phyloP scores from a whole-genome alignment of 768 basidiomycete species.

The Leccinellum luteum region DNA sequence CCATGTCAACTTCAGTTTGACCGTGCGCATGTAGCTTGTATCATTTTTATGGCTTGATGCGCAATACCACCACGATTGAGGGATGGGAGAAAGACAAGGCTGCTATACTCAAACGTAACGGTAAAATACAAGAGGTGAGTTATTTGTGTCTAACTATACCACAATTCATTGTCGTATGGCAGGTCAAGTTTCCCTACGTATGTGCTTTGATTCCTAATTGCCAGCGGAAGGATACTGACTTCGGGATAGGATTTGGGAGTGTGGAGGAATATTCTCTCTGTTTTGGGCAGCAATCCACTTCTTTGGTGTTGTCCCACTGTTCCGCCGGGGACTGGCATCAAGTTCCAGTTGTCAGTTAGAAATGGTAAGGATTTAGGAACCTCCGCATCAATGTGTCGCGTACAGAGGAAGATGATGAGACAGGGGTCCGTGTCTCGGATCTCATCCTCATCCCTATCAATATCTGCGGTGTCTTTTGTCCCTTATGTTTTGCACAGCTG shows the following conservation, averaged over 20 bases:
- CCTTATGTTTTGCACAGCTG: neutral
- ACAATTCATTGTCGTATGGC: slow-evolving; percentile 1
- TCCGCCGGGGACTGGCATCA: slow-evolving; percentile 69
- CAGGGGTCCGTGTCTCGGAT: slow-evolving; percentile 1
- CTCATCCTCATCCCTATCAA: slow-evolving; percentile 1
- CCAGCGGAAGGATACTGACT: slow-evolving; percentile 8
- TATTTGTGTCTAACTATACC: neutral
- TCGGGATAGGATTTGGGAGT: slow-evolving; percentile 69
- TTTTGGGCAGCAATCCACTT: slow-evolving; percentile 72
- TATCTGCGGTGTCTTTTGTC: slow-evolving; percentile 3
- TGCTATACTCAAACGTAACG: slow-evolving; percentile 77
- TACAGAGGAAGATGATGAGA: slow-evolving; percentile 6
- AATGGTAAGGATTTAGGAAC: slow-evolving; percentile 74
- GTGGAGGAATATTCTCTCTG: slow-evolving; percentile 67
- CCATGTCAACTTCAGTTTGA: slow-evolving; percentile 13
- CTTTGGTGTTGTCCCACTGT: slow-evolving; percentile 83
- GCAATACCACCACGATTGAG: slow-evolving; percentile 95
- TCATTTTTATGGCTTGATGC: slow-evolving; percentile 73
- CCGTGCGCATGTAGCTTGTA: slow-evolving; percentile 59
- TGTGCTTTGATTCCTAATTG: slow-evolving; percentile 25
- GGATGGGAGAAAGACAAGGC: slow-evolving; percentile 98
- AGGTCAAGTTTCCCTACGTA: slow-evolving; percentile 95
- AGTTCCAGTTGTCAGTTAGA: slow-evolving; percentile 65
- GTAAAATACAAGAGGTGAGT: slow-evolving; percentile 76
- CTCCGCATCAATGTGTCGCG: slow-evolving; percentile 18